Base-by-base conservation (phyloP, 345 rosid species). In the Litchi chinensis region DNA sequence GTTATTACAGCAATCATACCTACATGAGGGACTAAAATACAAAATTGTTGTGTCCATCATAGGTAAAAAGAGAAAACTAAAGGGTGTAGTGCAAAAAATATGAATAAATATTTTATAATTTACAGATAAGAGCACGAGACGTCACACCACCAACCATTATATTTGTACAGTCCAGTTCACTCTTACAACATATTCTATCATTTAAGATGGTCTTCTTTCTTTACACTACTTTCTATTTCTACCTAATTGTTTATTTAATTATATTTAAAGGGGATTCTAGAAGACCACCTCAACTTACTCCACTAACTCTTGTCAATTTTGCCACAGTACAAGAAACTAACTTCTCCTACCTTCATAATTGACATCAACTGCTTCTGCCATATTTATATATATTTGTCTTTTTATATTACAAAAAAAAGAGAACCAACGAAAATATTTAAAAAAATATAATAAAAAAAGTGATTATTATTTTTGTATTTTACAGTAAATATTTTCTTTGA, bases 301-400 rank as follows among this genome's bases (percentile, higher is more conserved):
- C 86, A 83, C 83, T 80, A 11, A 59, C 76, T 81, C 72, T 84
- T 24, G 82, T 75, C 80, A 48, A 77, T 62, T 83, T 71, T 71
- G 57, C 26, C 44, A 43, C 28, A 64, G 7, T 70, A 32, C 7
- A 39, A 40, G 75, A 46, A 46, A 80, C 79, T 65, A 56, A 77
- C 79, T 32, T 32, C 37, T 32, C 37, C 37, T 32, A 32, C 37
- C 37, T 32, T 32, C 59, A 56, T n/a, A 26, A 28, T 68, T 18
- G 43, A 75, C 9, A 40, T 21, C 4, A 54, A 15, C 48, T 11
- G 28, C 48, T 3, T 11, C 2, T 50, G 8, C 24, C 54, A 16
- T 43, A 41, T 6, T 2, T 32, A 8, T 18, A 7, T 63, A 63
- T 26, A 1, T 21, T 7, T 54, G 5, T 54, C 0, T 18, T 9